Evolutionary conservation across 192 early-diverging fungal species (phyloP).

Genomic region (Coemansia sp.): DNA sequence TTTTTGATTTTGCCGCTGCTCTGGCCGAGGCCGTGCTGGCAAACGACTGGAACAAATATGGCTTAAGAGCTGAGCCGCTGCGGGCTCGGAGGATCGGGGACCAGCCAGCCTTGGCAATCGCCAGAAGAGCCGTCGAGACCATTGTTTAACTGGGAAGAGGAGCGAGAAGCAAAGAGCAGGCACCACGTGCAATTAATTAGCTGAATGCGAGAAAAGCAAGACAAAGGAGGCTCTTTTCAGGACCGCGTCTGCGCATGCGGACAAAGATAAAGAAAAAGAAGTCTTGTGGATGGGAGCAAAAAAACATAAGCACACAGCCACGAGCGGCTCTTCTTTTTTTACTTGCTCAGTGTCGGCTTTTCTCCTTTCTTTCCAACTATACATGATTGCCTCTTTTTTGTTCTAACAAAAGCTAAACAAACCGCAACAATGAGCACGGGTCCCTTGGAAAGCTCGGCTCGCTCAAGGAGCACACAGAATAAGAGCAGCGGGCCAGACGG

Average conservation of each 20-base stretch:
- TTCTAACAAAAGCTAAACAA: no score
- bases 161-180: background rate
- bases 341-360: no score
- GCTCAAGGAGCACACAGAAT: background rate
- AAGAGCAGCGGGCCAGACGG: conserved; percentile 17
- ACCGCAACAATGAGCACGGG: background rate
- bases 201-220: no score
- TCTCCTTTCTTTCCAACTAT: no score
- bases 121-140: background rate
- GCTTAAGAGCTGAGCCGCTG: background rate
- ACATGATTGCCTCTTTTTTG: no score
- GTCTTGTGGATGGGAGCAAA: no score
- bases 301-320: no score
- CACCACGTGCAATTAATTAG: background rate
- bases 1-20: no score
- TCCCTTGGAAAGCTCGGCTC: background rate
- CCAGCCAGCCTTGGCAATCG: background rate
- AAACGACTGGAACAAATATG: background rate
- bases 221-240: no score
- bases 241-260: no score
- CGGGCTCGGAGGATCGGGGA: background rate
- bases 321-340: no score
- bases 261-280: no score
- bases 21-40: background rate
- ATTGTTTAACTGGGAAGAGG: background rate